A percentile compares a stretch with the other conserved stretches of the same genome.
Evolutionary conservation across 2,329 filamentous ascomycete genomes (phyloP).

Genomic region (Clarireedia sp.): DNA sequence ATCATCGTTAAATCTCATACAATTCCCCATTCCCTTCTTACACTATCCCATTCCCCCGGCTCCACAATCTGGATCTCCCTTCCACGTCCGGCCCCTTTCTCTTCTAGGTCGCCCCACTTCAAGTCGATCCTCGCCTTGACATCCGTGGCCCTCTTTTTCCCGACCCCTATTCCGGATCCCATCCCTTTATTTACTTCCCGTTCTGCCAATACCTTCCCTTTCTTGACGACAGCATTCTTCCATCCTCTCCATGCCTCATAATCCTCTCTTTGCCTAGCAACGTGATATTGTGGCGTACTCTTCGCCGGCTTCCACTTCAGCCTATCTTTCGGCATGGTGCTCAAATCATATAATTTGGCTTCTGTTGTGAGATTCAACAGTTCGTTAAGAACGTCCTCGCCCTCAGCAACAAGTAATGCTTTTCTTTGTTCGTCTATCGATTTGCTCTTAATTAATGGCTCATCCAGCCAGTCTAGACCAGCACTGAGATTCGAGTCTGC

Average conservation of each 20-base stretch:
- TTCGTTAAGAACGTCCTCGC: constrained; percentile 55
- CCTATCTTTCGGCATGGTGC: constrained; percentile 47
- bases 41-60: constrained; percentile 26
- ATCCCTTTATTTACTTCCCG: constrained; percentile 19
- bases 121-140: constrained; percentile 24
- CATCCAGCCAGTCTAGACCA: constrained; percentile 53
- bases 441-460: constrained; percentile 45
- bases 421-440: constrained; percentile 41
- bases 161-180: constrained; percentile 13
- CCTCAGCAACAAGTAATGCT: constrained; percentile 49
- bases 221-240: constrained; percentile 47
- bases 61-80: constrained; percentile 27
- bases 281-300: constrained; percentile 57
- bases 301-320: constrained; percentile 59
- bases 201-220: constrained; percentile 37
- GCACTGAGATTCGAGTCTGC: constrained; percentile 39
- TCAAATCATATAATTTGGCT: constrained; percentile 53
- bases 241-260: constrained; percentile 54
- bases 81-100: constrained; percentile 18
- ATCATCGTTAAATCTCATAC: constrained; percentile 18
- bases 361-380: constrained; percentile 52
- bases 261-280: constrained; percentile 57
- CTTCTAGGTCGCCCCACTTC: constrained; percentile 22
- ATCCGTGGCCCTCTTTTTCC: constrained; percentile 12
- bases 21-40: constrained; percentile 27